Percentiles rank a stretch among this genome's conserved stretches.
Conservation (phyloP, 495 filamentous ascomycete genomes). For the Penicillium malachiteum region DNA sequence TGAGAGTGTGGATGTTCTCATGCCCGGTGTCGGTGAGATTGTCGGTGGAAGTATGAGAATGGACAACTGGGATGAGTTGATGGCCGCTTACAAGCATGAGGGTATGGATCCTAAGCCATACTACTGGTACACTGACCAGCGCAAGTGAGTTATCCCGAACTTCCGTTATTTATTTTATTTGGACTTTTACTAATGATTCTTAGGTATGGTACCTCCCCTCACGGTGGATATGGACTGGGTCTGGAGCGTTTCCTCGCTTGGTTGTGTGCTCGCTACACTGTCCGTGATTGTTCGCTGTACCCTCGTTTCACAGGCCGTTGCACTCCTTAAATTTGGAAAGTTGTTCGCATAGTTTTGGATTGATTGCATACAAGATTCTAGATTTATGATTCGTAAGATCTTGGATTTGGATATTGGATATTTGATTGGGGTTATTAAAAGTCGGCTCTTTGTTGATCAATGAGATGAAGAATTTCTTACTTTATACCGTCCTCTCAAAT, state of each 20-base stretch:
- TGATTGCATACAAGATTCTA: conserved; percentile 4
- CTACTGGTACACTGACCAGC: conserved; percentile 99
- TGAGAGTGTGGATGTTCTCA: conserved; percentile 92
- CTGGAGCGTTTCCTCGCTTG: conserved; percentile 96
- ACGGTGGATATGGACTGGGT: conserved; percentile 94
- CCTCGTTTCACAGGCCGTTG: conserved; percentile 93
- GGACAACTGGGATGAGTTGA: conserved; percentile 86
- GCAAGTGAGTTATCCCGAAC: conserved; percentile 67
- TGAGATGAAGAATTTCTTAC: neutral
- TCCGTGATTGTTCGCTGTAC: conserved; percentile 86
- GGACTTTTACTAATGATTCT: conserved; percentile 8
- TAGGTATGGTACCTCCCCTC: conserved; percentile 90
- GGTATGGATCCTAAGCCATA: conserved; percentile 83
- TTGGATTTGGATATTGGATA: neutral
- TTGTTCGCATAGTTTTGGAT: conserved; percentile 5
- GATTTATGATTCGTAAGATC: neutral
- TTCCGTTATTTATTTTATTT: neutral
- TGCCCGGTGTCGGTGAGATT: conserved; percentile 97
- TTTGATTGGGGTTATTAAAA: conserved; percentile 2
- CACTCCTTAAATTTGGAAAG: conserved; percentile 62
- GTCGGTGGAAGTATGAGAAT: conserved; percentile 97
- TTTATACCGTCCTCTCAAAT: neutral
- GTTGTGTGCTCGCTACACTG: conserved; percentile 89
- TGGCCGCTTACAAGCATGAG: conserved; percentile 83
- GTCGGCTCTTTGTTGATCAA: neutral